phyloP scores from a whole-genome alignment of 305 asterid species.

The Fraxinus velutina region DNA sequence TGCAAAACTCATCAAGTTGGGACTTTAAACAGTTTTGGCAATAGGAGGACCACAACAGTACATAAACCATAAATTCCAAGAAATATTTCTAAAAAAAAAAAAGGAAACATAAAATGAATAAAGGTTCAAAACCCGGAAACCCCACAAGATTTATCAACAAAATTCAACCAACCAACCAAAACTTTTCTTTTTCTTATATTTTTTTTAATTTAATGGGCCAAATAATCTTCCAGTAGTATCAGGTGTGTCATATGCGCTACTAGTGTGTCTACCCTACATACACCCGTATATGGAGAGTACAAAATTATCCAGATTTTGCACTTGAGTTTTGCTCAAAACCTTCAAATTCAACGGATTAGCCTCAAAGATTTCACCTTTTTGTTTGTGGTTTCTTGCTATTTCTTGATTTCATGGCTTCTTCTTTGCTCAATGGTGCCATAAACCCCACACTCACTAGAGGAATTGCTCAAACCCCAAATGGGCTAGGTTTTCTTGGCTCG shows the following conservation, averaged over 20 bases:
- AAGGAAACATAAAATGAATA: background rate
- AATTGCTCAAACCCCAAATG: slow-evolving; percentile 30
- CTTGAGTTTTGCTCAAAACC: background rate
- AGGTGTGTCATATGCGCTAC: slow-evolving; percentile 1
- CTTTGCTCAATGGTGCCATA: slow-evolving; percentile 62
- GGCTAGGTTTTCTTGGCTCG: slow-evolving; percentile 29
- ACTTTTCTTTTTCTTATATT: background rate
- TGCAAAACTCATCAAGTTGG: background rate
- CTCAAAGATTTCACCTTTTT: slow-evolving; percentile 3
- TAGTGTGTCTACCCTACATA: background rate
- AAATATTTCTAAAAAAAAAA: background rate
- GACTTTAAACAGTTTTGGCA: background rate
- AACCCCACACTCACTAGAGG: slow-evolving; percentile 37
- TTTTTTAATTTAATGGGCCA: slow-evolving; percentile 16
- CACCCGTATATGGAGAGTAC: background rate
- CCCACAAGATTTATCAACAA: background rate
- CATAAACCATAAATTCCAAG: background rate
- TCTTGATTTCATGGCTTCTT: slow-evolving; percentile 47
- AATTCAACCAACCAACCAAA: background rate
- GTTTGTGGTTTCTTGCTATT: slow-evolving; percentile 5
- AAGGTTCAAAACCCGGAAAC: background rate
- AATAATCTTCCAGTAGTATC: slow-evolving; percentile 15
- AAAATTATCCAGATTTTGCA: background rate
- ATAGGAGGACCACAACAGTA: background rate
- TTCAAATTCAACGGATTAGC: background rate